Base-by-base conservation (phyloP, 1,139 yeast genomes). In the Komagataea norvegica region DNA sequence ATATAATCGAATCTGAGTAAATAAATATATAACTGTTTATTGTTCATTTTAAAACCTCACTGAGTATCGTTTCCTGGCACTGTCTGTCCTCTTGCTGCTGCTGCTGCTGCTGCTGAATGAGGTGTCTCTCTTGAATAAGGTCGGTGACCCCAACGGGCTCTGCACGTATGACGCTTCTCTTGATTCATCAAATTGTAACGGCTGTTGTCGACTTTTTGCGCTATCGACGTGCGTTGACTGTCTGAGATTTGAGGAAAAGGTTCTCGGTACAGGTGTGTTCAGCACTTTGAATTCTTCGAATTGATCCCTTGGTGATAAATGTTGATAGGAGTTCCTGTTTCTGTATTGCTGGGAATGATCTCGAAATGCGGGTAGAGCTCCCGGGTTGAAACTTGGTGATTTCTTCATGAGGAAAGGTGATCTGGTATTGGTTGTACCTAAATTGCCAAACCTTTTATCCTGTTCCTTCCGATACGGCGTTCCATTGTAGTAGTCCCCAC, bases 41-140 rank as follows among this genome's bases (percentile, higher is more conserved):
- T n/a, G n/a, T n/a, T n/a, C 22, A 28, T 28, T 19, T 31, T 32
- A 49, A 36, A 51, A 51, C 25, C 55, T 42, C 52, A 47, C 43
- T 2, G 55, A 49, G 18, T 49, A 48, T 29, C 54, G 40, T 31
- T 48, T 51, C 17, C 26, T 31, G 7, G 23, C 32, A 15, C 25
- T 25, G 8, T 16, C n/a, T n/a, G n/a, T n/a, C n/a, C n/a, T n/a
- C n/a, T n/a, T n/a, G n/a, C n/a, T n/a, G n/a, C n/a, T 20, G 9
- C 29, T 21, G 6, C n/a, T 15, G 15, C n/a, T 22, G 5, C 18
- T 16, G 9, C 30, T 17, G 6, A 10, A 5, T 15, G 27, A 31
- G 4, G 6, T 15, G 11, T 21, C 19, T 15, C 23, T 17, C 8
- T 22, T 27, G 14, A 19, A 29, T 10, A 25, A 30, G 11, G 19